Conservation (phyloP, 805 yeast genomes). For the Wickerhamiella brachini region DNA sequence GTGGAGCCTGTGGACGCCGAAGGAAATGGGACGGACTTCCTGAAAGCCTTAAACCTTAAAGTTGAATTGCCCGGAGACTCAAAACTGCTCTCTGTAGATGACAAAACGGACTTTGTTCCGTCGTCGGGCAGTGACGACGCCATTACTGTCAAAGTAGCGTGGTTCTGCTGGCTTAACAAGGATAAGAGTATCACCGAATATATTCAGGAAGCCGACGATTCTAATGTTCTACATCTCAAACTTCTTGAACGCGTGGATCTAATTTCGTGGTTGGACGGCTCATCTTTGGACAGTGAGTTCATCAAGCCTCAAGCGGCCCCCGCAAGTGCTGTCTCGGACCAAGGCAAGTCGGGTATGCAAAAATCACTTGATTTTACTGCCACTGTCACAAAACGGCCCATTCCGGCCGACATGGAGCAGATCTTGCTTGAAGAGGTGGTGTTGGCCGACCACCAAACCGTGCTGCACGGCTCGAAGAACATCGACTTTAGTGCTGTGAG, state of each 20-base stretch:
- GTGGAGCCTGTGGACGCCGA: not conserved
- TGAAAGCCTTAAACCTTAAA: not conserved
- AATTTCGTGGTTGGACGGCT: constrained; percentile 67
- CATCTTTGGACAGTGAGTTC: constrained; percentile 44
- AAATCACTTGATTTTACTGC: constrained; percentile 3
- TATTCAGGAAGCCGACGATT: constrained; percentile 52
- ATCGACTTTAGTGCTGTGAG: constrained; percentile 26
- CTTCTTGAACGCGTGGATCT: constrained; percentile 79
- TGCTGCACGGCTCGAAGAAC: constrained; percentile 26
- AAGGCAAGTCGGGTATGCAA: not conserved
- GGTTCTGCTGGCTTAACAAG: constrained; percentile 65
- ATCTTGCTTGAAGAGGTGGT: constrained; percentile 32
- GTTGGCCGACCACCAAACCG: constrained; percentile 31
- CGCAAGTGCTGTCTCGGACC: constrained; percentile 2
- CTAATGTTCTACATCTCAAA: constrained; percentile 53
- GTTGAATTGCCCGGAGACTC: not conserved
- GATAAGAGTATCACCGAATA: constrained; percentile 73
- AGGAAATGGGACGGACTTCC: not conserved
- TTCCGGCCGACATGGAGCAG: constrained; percentile 38
- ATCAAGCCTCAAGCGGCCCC: constrained; percentile 19
- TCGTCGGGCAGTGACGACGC: not conserved
- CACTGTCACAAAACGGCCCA: constrained; percentile 21
- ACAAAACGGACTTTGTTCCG: not conserved
- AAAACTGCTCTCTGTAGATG: not conserved
- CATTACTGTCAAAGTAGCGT: constrained; percentile 37